Conservation (phyloP, 2,329 filamentous ascomycete species). For the Camptophora hylomeconis region DNA sequence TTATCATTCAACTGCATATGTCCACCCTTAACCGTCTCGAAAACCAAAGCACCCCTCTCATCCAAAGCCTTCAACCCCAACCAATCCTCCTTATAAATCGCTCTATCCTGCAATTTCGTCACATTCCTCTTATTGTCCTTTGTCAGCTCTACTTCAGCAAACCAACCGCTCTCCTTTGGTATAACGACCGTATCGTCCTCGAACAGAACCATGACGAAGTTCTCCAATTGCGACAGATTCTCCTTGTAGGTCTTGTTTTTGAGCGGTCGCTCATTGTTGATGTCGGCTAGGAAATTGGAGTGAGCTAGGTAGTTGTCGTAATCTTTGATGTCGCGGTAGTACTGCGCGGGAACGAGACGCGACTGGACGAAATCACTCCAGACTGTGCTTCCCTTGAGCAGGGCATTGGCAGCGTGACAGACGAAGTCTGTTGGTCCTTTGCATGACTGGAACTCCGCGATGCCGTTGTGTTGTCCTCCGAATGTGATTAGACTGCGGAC, state of each 20-base stretch:
- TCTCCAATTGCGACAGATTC: conserved; percentile 56
- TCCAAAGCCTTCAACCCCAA: conserved; percentile 71
- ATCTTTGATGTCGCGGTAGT: conserved; percentile 64
- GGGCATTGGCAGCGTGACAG: conserved; percentile 65
- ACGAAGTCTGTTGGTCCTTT: conserved; percentile 53
- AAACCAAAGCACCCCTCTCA: conserved; percentile 63
- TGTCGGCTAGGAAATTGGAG: conserved; percentile 83
- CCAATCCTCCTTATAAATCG: conserved; percentile 85
- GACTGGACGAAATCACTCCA: conserved; percentile 70
- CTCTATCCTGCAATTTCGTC: conserved; percentile 53
- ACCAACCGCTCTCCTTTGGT: conserved; percentile 85
- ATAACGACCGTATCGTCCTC: conserved; percentile 73
- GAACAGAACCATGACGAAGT: conserved; percentile 83
- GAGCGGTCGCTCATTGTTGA: conserved; percentile 74
- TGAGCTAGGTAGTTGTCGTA: conserved; percentile 61
- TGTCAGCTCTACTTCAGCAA: conserved; percentile 68
- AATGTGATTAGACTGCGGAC: conserved; percentile 75
- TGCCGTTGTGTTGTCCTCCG: conserved; percentile 85
- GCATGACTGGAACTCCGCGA: conserved; percentile 69
- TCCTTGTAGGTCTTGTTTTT: conserved; percentile 66
- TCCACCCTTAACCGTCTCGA: conserved; percentile 57
- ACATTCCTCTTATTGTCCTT: conserved; percentile 33
- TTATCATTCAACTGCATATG: conserved; percentile 72
- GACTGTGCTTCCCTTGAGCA: conserved; percentile 60
- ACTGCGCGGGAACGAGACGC: conserved; percentile 81